Percentiles rank a stretch among this genome's conserved stretches.
phyloP scores from a whole-genome alignment of 805 yeast species.

The Lipomyces spencermartinsiae region DNA sequence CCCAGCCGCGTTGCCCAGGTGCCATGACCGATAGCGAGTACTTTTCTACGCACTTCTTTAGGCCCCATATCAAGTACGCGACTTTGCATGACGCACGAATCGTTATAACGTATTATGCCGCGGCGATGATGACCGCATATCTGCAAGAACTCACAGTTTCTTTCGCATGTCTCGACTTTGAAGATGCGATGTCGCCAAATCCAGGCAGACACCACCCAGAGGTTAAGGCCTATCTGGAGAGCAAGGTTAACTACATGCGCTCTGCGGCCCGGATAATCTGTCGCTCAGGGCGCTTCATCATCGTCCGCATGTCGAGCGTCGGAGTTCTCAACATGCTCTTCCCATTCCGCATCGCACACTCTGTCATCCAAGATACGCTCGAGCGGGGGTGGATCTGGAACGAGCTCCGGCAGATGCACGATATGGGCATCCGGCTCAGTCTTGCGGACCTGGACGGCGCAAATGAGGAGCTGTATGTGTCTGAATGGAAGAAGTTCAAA shows the following conservation, averaged over 20 bases:
- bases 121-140: conserved; percentile 15
- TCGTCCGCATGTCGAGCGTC: neutral
- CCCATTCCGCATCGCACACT: conserved; percentile 15
- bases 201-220: neutral
- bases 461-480: neutral
- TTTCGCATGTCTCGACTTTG: neutral
- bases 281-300: conserved; percentile 10
- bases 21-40: conserved; percentile 8
- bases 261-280: conserved; percentile 9
- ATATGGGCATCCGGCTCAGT: conserved; percentile 12
- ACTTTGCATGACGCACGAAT: conserved; percentile 24
- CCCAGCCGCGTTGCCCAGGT: conserved; percentile 15
- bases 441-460: neutral
- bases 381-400: conserved; percentile 26
- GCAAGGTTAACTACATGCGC: neutral
- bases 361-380: conserved; percentile 2
- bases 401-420: conserved; percentile 5
- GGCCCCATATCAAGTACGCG: conserved; percentile 15
- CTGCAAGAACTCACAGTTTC: conserved; percentile 5
- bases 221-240: neutral
- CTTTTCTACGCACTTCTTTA: conserved; percentile 23
- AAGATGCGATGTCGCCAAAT: neutral
- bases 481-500: conserved; percentile 15
- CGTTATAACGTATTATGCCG: conserved; percentile 11
- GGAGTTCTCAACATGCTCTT: conserved; percentile 10